Conservation (phyloP, 805 yeast genomes). For the Ogataea kodamae region DNA sequence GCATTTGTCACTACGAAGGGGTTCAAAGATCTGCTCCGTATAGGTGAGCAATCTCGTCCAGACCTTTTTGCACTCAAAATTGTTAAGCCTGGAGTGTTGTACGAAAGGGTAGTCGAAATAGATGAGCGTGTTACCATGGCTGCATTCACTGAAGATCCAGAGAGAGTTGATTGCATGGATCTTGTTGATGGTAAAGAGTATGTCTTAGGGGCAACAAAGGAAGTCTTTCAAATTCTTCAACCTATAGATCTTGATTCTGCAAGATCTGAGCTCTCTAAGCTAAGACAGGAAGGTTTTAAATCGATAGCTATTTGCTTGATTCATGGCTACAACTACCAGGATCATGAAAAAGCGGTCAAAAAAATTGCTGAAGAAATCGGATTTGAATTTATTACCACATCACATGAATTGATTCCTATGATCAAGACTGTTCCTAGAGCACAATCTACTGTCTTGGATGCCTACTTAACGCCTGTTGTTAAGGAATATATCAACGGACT, state of each 20-base stretch:
- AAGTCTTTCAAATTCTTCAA: conserved; percentile 36
- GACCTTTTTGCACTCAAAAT: conserved; percentile 22
- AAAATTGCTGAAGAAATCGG: conserved; percentile 43
- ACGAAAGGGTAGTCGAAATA: conserved; percentile 20
- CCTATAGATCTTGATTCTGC: conserved; percentile 31
- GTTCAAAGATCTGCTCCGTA: conserved; percentile 31
- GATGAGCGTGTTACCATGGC: conserved; percentile 25
- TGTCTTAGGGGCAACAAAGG: conserved; percentile 38
- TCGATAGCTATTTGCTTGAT: conserved; percentile 36
- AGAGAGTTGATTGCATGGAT: conserved; percentile 10
- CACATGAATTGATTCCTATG: conserved; percentile 37
- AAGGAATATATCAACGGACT: conserved; percentile 37
- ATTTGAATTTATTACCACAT: conserved; percentile 40
- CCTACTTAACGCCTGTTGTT: conserved; percentile 44
- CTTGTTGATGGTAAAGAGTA: conserved; percentile 24
- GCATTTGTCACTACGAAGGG: conserved; percentile 30
- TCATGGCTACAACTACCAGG: conserved; percentile 37
- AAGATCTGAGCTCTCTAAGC: conserved; percentile 21
- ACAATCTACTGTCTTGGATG: conserved; percentile 41
- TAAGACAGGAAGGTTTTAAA: conserved; percentile 28
- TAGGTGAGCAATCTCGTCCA: conserved; percentile 33
- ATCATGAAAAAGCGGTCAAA: conserved; percentile 35
- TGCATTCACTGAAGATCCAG: conserved; percentile 26
- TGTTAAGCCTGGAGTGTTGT: conserved; percentile 22
- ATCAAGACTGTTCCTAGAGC: conserved; percentile 40